Base-by-base conservation (phyloP, 1,284 basidiomycete genomes). In the Schizophyllum commune region DNA sequence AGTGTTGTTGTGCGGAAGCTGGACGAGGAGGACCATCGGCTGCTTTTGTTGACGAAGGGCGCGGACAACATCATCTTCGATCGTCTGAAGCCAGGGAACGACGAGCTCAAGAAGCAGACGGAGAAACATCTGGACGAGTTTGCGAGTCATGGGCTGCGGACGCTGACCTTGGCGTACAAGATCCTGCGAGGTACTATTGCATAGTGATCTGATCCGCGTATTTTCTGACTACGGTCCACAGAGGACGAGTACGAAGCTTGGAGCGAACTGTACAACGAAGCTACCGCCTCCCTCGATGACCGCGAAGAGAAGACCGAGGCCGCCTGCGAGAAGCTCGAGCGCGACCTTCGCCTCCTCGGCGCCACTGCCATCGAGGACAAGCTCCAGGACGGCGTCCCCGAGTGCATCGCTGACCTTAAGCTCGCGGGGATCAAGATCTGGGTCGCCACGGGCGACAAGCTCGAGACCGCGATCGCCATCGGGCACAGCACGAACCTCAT, bases 381-480 rank as follows among this genome's bases (percentile, higher is more conserved):
- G 63, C 79, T 99, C 13, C 97, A 99, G 75, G 96, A 99, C 70
- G 97, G 96, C 59, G 97, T 99, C 1, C 96, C 97, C 1, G 95
- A 98, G 72, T 85, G 95, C 4, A 98, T 99, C 67, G 93, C 91
- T 5, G 95, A 98, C 72, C 81, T 99, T 34, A 99, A 98, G 79
- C 81, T 87, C 27, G 97, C 97, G 0, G 97, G 97, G 0, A 98
- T 99, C 79, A 99, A 98, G 74, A 79, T 99, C 61, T 99, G 97
- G 97, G 96, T 99, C 17, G 92, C 94, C 5, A 99, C 97, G 0
- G 97, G 97, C 55, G 97, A 99, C 78, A 99, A 99, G 77, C 85
- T 99, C 55, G 96, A 99, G 76, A 99, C 96, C 34, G 96, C 97
- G 27, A 5, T 70, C 88, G 95, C 97, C 52, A 99, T 99, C 67